phyloP scores from a whole-genome alignment of 1,284 basidiomycete species.

The Xerocomus tenax region DNA sequence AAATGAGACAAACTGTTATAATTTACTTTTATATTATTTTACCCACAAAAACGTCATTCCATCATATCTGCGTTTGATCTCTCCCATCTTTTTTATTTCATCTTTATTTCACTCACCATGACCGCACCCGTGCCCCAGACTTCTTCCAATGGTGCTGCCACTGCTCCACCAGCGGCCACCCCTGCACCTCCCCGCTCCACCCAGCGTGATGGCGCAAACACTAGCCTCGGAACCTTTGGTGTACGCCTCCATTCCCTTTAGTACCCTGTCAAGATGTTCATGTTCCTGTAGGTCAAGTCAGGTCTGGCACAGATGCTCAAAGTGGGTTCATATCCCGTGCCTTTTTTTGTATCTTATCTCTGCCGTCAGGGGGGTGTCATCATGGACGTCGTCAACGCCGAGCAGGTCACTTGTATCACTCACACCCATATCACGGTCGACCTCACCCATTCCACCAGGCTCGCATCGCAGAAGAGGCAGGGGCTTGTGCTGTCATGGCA shows the following conservation, averaged over 20 bases:
- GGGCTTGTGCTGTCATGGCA: slow-evolving; percentile 97
- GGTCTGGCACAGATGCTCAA: slow-evolving; percentile 94
- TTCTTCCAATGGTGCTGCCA: slow-evolving; percentile 1
- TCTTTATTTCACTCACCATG: slow-evolving; percentile 10
- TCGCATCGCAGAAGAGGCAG: slow-evolving; percentile 94
- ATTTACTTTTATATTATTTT: neutral
- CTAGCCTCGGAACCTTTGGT: slow-evolving; percentile 75
- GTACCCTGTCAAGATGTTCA: neutral
- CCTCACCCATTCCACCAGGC: slow-evolving; percentile 45
- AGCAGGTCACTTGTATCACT: slow-evolving; percentile 48
- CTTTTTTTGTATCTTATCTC: neutral
- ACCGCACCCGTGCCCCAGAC: slow-evolving; percentile 10
- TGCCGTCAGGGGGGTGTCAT: slow-evolving; percentile 71
- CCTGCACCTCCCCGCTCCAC: slow-evolving; percentile 49
- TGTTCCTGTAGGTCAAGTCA: slow-evolving; percentile 67
- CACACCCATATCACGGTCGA: neutral
- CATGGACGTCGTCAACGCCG: slow-evolving; percentile 83
- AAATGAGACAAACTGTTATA: too few species aligned
- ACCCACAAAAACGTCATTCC: neutral
- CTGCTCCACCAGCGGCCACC: neutral
- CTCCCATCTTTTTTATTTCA: neutral
- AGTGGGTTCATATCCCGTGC: slow-evolving; percentile 34
- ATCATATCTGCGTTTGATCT: neutral
- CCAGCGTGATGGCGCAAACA: slow-evolving; percentile 51
- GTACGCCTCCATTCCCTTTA: slow-evolving; percentile 34